Base-by-base conservation (phyloP, 2,329 filamentous ascomycete genomes). In the Arthrobotrys sinensis region DNA sequence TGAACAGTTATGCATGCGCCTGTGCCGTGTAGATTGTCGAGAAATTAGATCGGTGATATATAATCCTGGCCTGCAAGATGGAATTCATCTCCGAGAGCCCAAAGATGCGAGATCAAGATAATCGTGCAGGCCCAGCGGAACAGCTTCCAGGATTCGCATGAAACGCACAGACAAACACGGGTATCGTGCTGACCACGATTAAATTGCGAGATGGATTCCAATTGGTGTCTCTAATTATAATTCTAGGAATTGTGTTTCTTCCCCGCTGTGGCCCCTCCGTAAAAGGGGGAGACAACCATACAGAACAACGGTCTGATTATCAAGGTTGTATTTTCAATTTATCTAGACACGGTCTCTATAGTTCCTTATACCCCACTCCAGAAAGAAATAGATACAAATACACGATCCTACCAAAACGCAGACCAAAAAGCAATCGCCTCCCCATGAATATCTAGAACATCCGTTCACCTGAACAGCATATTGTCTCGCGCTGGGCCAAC, bases 401-500 rank as follows among this genome's bases (percentile, higher is more conserved):
- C 70, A 75, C 38, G 36, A 53, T 52, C 46, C 57, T 43, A 60
- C 57, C 16, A 34, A 66, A 76, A n/a, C 52, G 48, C 45, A 64
- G 65, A 12, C 38, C 38, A n/a, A 65, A 45, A 55, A 65, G 46
- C 60, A 21, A 34, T 28, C 40, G 32, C 21, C 60, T 28, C 34
- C 24, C 34, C 21, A 60, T 43, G 19, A 16, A 64, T 43, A 46
- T 64, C 53, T 45, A 19, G 14, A 52, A 28, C 34, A 3, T 34
- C 46, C 16, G 48, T 65, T 70, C 43, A 77, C 67, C 46, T 45
- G 16, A 79, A 79, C 28, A 79, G 63, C 75, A 79, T 79, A 82
- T 88, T 88, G 81, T 92, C 89, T 73, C 90, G 86, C 55, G 87
- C 88, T 45, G 89, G 90, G 5, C 90, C 90, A 19, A 90, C 91